Conservation (phyloP, 176 grass and related monocot species). For the Zizania latifolia region DNA sequence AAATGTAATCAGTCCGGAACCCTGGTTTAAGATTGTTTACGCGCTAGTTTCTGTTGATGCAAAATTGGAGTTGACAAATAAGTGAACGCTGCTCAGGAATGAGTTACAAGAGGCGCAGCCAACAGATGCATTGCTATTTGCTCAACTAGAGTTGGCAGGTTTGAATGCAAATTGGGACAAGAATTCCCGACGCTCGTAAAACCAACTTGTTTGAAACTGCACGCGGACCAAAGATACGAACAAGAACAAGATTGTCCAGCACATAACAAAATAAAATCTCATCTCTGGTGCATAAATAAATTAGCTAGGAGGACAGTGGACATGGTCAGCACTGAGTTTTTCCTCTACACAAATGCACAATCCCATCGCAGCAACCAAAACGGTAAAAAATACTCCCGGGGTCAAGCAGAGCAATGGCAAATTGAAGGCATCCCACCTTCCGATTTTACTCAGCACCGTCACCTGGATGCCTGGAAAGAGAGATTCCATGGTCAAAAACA, state of each 20-base stretch:
- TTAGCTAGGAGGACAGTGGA: neutral
- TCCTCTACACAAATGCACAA: neutral
- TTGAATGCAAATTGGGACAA: neutral
- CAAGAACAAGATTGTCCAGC: neutral
- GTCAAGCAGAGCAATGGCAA: conserved; percentile 4
- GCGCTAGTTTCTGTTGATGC: too few relatives aligned
- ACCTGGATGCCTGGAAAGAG: conserved; percentile 35
- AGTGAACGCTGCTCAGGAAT: neutral
- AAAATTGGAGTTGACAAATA: neutral
- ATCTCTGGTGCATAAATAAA: neutral
- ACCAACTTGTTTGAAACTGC: neutral
- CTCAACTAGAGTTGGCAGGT: neutral
- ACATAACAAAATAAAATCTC: neutral
- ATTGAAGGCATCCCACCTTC: neutral
- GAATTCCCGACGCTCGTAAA: neutral
- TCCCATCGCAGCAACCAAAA: neutral
- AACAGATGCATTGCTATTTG: too few relatives aligned
- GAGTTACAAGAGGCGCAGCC: neutral
- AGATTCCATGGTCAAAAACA: neutral
- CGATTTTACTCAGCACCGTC: conserved; percentile 26
- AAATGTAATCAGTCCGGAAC: neutral
- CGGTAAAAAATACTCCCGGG: conserved; percentile 19
- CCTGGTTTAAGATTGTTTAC: too few relatives aligned
- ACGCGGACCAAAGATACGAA: neutral
- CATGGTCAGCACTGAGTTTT: neutral